These are phyloP conservation scores for Arabidopsis hybrid DNA, from an alignment of 441 rosid species.

Conservation along the genomic window DNA sequence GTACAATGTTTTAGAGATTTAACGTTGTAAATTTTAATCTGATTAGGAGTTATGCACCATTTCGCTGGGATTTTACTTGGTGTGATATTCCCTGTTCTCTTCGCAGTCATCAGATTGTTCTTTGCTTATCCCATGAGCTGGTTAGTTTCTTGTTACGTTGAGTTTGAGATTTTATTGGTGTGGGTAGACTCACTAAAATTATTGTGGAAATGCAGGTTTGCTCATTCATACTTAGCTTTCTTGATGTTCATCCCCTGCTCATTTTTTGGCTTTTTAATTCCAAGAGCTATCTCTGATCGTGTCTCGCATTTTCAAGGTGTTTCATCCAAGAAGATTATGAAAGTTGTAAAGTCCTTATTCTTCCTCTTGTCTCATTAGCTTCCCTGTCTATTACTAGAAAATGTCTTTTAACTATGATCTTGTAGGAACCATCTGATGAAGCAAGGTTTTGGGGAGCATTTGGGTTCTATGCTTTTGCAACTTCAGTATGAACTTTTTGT, in stretches of 20 bases:
- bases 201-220: conserved; percentile 76
- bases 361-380: conserved; percentile 16
- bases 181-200: conserved; percentile 10
- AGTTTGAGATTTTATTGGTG: conserved; percentile 19
- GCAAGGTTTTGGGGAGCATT: conserved; percentile 99
- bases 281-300: conserved; percentile 62
- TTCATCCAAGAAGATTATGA: conserved; percentile 62
- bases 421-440: conserved; percentile 77
- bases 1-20: conserved; percentile 19
- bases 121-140: conserved; percentile 88
- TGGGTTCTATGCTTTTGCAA: conserved; percentile 76
- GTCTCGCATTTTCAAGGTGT: conserved; percentile 71
- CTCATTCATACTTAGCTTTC: conserved; percentile 87
- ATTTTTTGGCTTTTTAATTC: conserved; percentile 78
- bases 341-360: conserved; percentile 65
- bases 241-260: conserved; percentile 90
- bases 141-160: conserved; percentile 51
- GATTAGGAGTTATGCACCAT: conserved; percentile 74
- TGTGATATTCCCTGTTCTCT: conserved; percentile 70
- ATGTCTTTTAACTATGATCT: conserved; percentile 42
- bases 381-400: conserved; percentile 27
- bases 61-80: conserved; percentile 73
- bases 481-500: conserved; percentile 64
- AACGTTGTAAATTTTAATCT: conserved; percentile 8
- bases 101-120: conserved; percentile 77